Base-by-base conservation (phyloP, 139 green algal species). In the Tetratostichococcus sp. region DNA sequence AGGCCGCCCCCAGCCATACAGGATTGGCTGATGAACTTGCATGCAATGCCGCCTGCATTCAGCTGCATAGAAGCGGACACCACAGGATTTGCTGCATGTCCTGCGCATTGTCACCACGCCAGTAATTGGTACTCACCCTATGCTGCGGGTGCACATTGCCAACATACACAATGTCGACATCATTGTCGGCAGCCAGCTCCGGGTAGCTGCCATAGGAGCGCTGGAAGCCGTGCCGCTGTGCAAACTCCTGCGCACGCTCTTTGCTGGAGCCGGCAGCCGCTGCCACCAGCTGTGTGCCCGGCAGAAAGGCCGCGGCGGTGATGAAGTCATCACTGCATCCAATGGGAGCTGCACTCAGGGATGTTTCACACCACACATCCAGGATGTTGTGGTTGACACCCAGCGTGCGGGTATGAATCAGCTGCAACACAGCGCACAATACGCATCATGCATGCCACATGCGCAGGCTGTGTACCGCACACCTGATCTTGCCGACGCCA, bases 111-210 rank as follows among this genome's bases (percentile, higher is more conserved):
- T n/a, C n/a, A n/a, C n/a, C n/a, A n/a, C 11, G 39, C 39, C 39
- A 11, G 39, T 6, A 50, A 21, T 6, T 11, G 11, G 39, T 4
- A 23, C 50, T 71, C 33, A 71, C 73, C 17, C 57, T 65, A 30
- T 77, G 73, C 30, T 39, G 33, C 25, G 73, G 35, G 65, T 77
- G 73, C n/a, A 72, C 58, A 30, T 71, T 71, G 65, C 62, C 58
- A 11, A 91, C 72, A 66, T 91, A 91, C 35, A 89, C 84, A 14
- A 83, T 83, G 65, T 88, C 80, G 4, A 91, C 59, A 4, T 79
- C 75, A 5, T 83, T 79, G 42, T 89, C 82, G 0, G 75, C 76
- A 16, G 88, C 75, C 32, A 91, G 73, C 17, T 80, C 77, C 25
- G 85, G 59, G 71, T 91, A 91, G n/a, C 68, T 79, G 50, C 77